Conservation (phyloP, 352 stramenopile species). For the Phytophthora quininea region DNA sequence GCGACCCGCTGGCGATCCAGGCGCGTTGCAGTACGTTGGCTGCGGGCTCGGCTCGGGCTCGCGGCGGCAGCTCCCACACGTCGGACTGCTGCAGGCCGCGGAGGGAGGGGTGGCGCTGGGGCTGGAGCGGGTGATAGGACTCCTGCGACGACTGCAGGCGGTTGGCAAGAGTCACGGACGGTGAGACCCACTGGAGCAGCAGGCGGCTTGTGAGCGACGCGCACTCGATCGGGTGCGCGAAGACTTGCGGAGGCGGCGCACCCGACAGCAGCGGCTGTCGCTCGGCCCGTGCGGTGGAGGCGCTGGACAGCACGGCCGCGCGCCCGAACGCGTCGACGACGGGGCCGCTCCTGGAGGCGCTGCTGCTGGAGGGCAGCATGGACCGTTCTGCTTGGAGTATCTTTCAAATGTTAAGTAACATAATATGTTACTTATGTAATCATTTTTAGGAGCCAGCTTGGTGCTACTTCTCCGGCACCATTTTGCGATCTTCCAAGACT, state of each 20-base stretch:
- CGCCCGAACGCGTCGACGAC: too few relatives aligned
- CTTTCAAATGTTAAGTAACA: too few relatives aligned
- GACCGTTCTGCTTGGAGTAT: too few relatives aligned
- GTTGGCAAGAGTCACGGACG: conserved; percentile 46
- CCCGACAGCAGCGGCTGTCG: conserved; percentile 44
- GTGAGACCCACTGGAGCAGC: conserved; percentile 56
- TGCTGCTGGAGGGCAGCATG: too few relatives aligned
- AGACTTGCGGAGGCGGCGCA: conserved; percentile 34
- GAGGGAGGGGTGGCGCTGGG: conserved; percentile 33
- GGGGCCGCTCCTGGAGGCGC: too few relatives aligned
- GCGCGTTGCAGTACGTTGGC: conserved; percentile 58
- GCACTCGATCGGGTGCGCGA: conserved; percentile 46
- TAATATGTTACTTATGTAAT: too few relatives aligned
- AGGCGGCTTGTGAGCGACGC: conserved; percentile 49
- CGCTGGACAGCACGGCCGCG: conserved; percentile 2
- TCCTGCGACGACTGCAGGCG: conserved; percentile 31
- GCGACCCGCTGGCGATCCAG: conserved; percentile 63
- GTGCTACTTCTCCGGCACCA: not conserved
- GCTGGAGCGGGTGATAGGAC: conserved; percentile 28
- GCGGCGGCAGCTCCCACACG: conserved; percentile 60
- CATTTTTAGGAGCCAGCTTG: too few relatives aligned
- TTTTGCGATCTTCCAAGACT: not conserved
- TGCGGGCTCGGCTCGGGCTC: conserved; percentile 46
- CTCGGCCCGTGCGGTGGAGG: conserved; percentile 19
- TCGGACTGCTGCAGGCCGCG: conserved; percentile 55